Evolutionary conservation across 441 rosid genomes (phyloP).

Genomic region (Daphne laureola): DNA sequence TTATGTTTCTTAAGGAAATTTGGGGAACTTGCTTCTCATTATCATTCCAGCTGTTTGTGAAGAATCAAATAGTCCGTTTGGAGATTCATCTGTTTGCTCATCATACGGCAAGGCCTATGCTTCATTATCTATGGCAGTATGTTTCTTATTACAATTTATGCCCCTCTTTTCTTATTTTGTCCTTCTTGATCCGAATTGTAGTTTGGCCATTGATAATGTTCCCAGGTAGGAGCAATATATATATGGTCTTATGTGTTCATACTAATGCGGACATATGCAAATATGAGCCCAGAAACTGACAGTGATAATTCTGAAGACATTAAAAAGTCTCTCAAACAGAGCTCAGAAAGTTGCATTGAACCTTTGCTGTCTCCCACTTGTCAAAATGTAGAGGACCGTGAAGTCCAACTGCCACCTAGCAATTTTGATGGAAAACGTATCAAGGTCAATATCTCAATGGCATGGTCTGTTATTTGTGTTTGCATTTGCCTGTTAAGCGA

Average conservation of each 20-base stretch:
- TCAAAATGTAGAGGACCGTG: conserved; percentile 6
- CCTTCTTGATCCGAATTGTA: too few species aligned
- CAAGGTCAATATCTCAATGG: not conserved
- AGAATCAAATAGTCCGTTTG: conserved; percentile 32
- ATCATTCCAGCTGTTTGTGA: conserved; percentile 31
- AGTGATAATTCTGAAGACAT: conserved; percentile 3
- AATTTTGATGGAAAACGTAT: conserved; percentile 10
- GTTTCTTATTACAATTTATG: not conserved
- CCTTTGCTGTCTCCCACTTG: conserved; percentile 41
- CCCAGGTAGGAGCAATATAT: conserved; percentile 28
- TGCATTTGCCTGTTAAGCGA: conserved; percentile 5
- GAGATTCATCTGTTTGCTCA: conserved; percentile 22
- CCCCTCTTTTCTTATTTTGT: too few species aligned
- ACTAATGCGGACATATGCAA: conserved; percentile 20
- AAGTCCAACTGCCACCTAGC: conserved; percentile 13
- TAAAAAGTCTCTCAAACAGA: conserved; percentile 1
- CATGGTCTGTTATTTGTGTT: not conserved
- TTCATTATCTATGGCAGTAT: conserved; percentile 38
- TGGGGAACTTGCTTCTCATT: conserved; percentile 30
- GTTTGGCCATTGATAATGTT: too few species aligned
- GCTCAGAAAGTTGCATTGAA: conserved; percentile 24
- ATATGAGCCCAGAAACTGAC: not conserved
- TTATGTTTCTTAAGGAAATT: conserved; percentile 14
- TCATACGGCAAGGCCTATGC: conserved; percentile 26
- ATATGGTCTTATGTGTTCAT: conserved; percentile 32